Conservation (phyloP, 768 basidiomycete species). For the Rhizopogon sp. region DNA sequence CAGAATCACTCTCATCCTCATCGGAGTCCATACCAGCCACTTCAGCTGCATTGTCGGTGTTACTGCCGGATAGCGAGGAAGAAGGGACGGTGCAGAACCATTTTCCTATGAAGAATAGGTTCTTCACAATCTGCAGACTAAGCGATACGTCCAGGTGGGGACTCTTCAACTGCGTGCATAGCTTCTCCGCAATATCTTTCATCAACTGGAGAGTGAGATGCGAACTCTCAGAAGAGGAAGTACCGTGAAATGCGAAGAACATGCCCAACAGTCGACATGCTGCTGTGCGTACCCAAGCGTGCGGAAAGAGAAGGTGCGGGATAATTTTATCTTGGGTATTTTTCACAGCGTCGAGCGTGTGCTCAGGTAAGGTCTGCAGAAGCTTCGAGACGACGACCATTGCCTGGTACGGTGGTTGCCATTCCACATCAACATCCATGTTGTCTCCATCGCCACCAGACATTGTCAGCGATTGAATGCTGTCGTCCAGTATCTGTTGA, state of each 20-base stretch:
- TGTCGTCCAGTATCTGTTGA: slow-evolving; percentile 36
- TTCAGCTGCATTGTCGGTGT: slow-evolving; percentile 21
- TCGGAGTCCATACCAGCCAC: slow-evolving; percentile 28
- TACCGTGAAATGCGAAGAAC: slow-evolving; percentile 48
- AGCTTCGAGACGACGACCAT: slow-evolving; percentile 64
- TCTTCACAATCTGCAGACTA: slow-evolving; percentile 86
- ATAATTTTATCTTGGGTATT: slow-evolving; percentile 63
- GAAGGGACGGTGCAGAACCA: slow-evolving; percentile 54
- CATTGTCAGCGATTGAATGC: slow-evolving; percentile 35
- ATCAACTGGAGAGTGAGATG: slow-evolving; percentile 54
- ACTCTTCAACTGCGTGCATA: slow-evolving; percentile 77
- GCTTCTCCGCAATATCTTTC: slow-evolving; percentile 66
- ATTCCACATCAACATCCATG: slow-evolving; percentile 58
- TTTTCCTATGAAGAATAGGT: slow-evolving; percentile 89
- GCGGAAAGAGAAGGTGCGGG: slow-evolving; percentile 76
- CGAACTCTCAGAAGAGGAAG: slow-evolving; percentile 14
- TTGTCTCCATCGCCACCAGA: slow-evolving; percentile 32
- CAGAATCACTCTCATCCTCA: slow-evolving; percentile 14
- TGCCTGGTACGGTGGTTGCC: slow-evolving; percentile 82
- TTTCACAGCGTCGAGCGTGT: slow-evolving; percentile 37
- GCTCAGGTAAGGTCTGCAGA: slow-evolving; percentile 50
- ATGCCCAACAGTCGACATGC: slow-evolving; percentile 72
- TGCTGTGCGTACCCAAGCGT: slow-evolving; percentile 89
- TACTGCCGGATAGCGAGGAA: slow-evolving; percentile 10
- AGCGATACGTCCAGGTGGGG: slow-evolving; percentile 67